These are phyloP conservation scores for Geotrichum cucujoidarum DNA, from an alignment of 1,139 yeast genomes.

Conservation along the genomic window DNA sequence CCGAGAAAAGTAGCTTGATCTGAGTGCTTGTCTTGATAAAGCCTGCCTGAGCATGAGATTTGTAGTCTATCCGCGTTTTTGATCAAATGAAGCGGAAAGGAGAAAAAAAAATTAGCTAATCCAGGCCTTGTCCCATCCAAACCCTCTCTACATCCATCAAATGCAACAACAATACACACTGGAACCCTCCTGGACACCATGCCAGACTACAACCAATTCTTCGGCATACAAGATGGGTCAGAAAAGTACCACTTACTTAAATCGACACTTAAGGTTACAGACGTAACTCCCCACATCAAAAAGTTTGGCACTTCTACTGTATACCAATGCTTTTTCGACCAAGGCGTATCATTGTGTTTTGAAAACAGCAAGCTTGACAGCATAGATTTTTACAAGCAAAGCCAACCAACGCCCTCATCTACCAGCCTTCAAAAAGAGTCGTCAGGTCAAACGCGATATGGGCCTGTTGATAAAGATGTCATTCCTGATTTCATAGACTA, in stretches of 20 bases:
- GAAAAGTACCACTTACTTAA: neutral
- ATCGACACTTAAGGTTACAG: neutral
- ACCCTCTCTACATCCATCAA: neutral
- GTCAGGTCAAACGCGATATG: conserved; percentile 12
- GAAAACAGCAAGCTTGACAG: conserved; percentile 22
- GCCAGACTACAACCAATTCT: conserved; percentile 2
- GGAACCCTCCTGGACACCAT: neutral
- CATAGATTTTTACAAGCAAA: conserved; percentile 28
- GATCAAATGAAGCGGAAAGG: neutral
- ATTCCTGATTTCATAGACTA: conserved; percentile 23
- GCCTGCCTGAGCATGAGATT: too few relatives aligned
- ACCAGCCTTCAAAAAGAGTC: too few relatives aligned
- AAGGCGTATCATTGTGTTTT: conserved; percentile 27
- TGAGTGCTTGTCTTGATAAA: too few relatives aligned
- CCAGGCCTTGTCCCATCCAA: neutral
- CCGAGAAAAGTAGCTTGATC: too few relatives aligned
- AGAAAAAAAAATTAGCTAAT: neutral
- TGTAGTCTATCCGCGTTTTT: too few relatives aligned
- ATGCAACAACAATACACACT: too few relatives aligned
- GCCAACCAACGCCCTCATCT: too few relatives aligned
- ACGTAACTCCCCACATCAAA: neutral
- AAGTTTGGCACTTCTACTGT: conserved; percentile 14
- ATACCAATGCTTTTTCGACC: conserved; percentile 26
- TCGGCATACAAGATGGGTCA: conserved; percentile 1
- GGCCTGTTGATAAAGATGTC: conserved; percentile 16